phyloP scores from a whole-genome alignment of 495 filamentous ascomycete genomes.

The Lasiosphaeria hispida region DNA sequence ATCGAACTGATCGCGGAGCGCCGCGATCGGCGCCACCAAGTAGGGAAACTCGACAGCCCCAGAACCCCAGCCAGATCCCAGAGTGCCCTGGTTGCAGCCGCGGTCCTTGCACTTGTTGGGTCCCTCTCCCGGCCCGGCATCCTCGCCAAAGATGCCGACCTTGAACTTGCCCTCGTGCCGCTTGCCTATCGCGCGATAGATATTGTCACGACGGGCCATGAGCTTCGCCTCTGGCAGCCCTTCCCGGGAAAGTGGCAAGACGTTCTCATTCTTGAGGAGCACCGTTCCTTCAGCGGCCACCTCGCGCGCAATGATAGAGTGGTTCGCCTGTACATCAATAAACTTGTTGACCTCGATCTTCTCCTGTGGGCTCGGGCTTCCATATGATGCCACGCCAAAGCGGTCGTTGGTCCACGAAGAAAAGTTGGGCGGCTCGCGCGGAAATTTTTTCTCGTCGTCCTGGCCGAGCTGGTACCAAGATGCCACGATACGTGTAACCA shows the following conservation, averaged over 20 bases:
- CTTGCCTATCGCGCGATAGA: constrained; percentile 21
- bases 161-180: constrained; percentile 45
- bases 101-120: constrained; percentile 76
- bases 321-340: constrained; percentile 68
- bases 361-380: constrained; percentile 53
- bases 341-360: constrained; percentile 71
- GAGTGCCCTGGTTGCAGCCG: constrained; percentile 68
- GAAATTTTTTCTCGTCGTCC: constrained; percentile 64
- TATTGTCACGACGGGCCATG: constrained; percentile 19
- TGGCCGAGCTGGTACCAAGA: constrained; percentile 90
- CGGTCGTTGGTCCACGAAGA: constrained; percentile 81
- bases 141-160: constrained; percentile 82
- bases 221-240: constrained; percentile 41
- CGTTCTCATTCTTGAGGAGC: constrained; percentile 73
- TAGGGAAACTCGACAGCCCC: constrained; percentile 87
- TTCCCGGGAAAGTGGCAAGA: constrained; percentile 60
- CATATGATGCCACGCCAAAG: constrained; percentile 62
- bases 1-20: constrained; percentile 61
- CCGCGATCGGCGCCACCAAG: constrained; percentile 67
- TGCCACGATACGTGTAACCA: constrained; percentile 88
- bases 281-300: constrained; percentile 85
- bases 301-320: constrained; percentile 65
- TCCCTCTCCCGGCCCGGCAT: constrained; percentile 67
- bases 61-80: constrained; percentile 87
- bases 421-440: constrained; percentile 79